Conservation (phyloP, 2,329 filamentous ascomycete species). For the Aspergillus awamori region DNA sequence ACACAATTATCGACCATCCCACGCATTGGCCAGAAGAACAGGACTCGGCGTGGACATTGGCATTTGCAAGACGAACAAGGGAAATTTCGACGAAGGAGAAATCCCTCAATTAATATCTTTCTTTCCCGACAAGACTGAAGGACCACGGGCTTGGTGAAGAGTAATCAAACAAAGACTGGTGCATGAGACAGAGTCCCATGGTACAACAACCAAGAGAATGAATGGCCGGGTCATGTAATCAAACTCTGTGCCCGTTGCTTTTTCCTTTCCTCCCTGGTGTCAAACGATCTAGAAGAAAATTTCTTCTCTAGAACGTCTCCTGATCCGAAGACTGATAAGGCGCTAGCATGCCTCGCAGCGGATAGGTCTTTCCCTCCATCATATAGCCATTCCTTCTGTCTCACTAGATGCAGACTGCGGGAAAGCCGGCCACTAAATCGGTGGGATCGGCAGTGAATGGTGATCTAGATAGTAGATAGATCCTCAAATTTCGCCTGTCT, state of each 20-base stretch:
- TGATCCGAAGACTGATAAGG: not conserved
- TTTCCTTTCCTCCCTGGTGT: not conserved
- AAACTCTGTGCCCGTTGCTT: not conserved
- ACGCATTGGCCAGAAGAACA: not conserved
- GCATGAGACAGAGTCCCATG: slow-evolving; percentile 1
- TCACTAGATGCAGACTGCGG: slow-evolving; percentile 1
- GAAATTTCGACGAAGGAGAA: not conserved
- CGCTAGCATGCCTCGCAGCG: not conserved
- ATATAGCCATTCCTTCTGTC: not conserved
- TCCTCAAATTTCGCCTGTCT: not conserved
- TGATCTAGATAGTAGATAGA: slow-evolving; percentile 5
- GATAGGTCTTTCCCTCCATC: not conserved
- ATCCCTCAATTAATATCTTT: not conserved
- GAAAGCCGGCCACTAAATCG: slow-evolving; percentile 1
- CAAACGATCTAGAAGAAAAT: not conserved
- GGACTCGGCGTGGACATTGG: not conserved
- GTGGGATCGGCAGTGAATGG: not conserved
- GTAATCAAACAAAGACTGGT: not conserved
- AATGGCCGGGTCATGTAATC: not conserved
- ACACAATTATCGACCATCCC: not conserved
- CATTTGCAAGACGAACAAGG: not conserved
- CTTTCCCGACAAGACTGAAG: not conserved
- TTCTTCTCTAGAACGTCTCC: not conserved
- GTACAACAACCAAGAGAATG: not conserved
- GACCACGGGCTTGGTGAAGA: not conserved